phyloP scores from a whole-genome alignment of 2,329 filamentous ascomycete species.

The Colletotrichum tropicicola region DNA sequence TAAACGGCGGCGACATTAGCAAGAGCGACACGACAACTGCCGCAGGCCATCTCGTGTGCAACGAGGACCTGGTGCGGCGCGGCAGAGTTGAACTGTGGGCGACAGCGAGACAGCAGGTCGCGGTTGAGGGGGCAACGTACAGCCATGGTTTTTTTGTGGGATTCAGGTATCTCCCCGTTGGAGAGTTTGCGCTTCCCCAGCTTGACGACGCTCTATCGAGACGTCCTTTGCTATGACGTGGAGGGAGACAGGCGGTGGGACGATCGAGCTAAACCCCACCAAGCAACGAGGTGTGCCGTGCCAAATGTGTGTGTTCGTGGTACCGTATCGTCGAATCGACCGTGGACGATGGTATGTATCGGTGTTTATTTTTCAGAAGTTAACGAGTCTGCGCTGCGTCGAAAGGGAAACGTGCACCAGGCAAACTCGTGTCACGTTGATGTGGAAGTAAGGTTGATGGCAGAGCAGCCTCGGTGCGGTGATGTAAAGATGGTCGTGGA shows the following conservation, averaged over 20 bases:
- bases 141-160: conserved; percentile 68
- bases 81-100: background rate
- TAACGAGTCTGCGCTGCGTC: conserved; percentile 32
- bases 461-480: conserved; percentile 22
- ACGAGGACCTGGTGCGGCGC: background rate
- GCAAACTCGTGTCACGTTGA: conserved; percentile 19
- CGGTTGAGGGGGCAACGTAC: conserved; percentile 52
- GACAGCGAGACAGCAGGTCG: background rate
- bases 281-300: conserved; percentile 28
- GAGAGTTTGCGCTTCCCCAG: conserved; percentile 76
- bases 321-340: background rate
- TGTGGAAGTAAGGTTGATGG: conserved; percentile 10
- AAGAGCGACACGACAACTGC: background rate
- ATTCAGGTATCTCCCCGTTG: conserved; percentile 64
- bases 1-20: conserved; percentile 29
- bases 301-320: background rate
- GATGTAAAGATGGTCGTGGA: conserved; percentile 26
- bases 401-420: conserved; percentile 8
- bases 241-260: conserved; percentile 30
- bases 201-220: conserved; percentile 49
- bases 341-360: conserved; percentile 10
- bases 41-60: background rate
- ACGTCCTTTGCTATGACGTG: conserved; percentile 25
- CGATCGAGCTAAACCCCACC: conserved; percentile 48
- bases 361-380: conserved; percentile 30